Evolutionary conservation across 306 rosid species (phyloP), one percentile per base, ranked within the genome.

Genomic region (Aeschynomene evenia): DNA sequence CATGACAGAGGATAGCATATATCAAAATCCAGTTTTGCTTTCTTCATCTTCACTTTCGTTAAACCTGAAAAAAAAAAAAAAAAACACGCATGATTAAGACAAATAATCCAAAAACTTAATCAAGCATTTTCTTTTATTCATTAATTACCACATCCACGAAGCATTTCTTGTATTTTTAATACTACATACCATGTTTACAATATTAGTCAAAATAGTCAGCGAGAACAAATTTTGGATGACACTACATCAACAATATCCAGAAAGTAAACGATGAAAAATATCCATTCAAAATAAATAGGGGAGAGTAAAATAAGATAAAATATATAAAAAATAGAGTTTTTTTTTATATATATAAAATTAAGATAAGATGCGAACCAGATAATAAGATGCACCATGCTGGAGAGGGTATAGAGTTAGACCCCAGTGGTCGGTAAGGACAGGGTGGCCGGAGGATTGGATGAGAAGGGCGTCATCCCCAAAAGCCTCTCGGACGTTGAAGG

Each of bases 341-440:
- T n/a, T n/a, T n/a, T n/a, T n/a, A n/a, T n/a, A n/a, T n/a, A n/a
- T n/a, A n/a, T n/a, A n/a, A n/a, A n/a, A n/a, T 26, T 13, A 33
- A 40, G 15, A 3, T 15, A 33, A 15, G n/a, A 20, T 59, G 16
- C 73, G n/a, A 13, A 94, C 96, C 79, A 94, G 85, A 78, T 88
- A 94, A 76, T 91, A 94, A 72, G 58, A 85, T 3, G 89, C 82
- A n/a, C 91, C 97, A 67, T 84, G 87, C 22, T 85, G 85, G 61
- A 94, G 92, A 9, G 97, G 58, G 46, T 88, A 85, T 29, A 91
- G 85, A 21, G 96, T 91, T 59, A 87, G 51, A 1, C 97, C 97
- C 96, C 99, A 88, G 8, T 91, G 85, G 60, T 94, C 80, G 58
- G 96, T 88, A 54, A 77, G 89, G 71, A 94, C 86, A 5, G 89